Evolutionary conservation across 2,329 filamentous ascomycete genomes (phyloP).

Genomic region (Beauveria sp.): DNA sequence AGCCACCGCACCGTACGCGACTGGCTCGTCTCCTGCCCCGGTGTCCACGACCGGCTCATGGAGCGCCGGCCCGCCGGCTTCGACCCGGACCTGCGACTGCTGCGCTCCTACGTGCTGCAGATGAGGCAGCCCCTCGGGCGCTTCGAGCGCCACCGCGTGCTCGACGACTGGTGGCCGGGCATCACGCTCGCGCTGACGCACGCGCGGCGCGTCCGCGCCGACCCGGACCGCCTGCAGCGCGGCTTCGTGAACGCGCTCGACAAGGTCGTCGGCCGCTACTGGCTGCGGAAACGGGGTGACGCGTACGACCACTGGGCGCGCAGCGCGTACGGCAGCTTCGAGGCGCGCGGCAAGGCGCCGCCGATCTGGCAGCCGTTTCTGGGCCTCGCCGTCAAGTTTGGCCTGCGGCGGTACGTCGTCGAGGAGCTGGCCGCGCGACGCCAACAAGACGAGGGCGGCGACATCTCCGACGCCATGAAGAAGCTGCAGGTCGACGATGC

Average conservation of each 20-base stretch:
- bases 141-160: constrained; percentile 27
- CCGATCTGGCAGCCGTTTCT: constrained; percentile 24
- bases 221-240: constrained; percentile 13
- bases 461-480: neutral
- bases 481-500: constrained; percentile 9
- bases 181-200: constrained; percentile 30
- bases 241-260: constrained; percentile 22
- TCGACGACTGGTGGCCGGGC: constrained; percentile 32
- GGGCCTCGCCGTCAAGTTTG: constrained; percentile 25
- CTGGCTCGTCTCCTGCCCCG: constrained; percentile 21
- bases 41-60: constrained; percentile 16
- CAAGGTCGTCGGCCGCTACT: constrained; percentile 23
- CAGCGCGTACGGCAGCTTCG: constrained; percentile 23
- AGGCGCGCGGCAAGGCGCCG: constrained; percentile 22
- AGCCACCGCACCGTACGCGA: constrained; percentile 28
- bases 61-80: constrained; percentile 12
- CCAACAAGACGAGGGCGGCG: neutral
- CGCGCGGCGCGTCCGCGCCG: constrained; percentile 20
- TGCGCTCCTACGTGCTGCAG: constrained; percentile 26
- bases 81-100: constrained; percentile 24
- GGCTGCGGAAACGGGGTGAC: constrained; percentile 19
- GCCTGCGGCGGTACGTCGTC: constrained; percentile 21
- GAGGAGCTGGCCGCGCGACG: constrained; percentile 16
- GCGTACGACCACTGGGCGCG: constrained; percentile 27
- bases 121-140: constrained; percentile 26